phyloP scores from a whole-genome alignment of 192 early-diverging fungal genomes.

The Backusella australiensis region DNA sequence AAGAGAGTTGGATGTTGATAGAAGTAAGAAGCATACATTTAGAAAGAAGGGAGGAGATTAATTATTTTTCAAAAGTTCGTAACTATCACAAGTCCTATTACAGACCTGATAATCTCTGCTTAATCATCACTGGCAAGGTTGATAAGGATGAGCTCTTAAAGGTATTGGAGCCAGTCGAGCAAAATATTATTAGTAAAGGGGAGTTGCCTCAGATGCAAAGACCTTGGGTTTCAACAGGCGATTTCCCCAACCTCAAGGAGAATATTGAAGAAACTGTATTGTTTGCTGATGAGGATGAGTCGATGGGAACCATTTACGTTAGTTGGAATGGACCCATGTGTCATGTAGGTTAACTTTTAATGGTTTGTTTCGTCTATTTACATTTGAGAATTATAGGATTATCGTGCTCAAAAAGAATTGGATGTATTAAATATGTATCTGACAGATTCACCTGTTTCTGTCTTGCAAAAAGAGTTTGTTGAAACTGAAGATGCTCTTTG shows the following conservation, averaged over 20 bases:
- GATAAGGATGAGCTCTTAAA: constrained; percentile 40
- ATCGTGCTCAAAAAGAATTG: constrained; percentile 28
- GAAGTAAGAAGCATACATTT: constrained; percentile 39
- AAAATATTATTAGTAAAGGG: constrained; percentile 50
- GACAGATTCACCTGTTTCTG: constrained; percentile 55
- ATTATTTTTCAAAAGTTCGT: constrained; percentile 23
- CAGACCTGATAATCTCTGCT: constrained; percentile 59
- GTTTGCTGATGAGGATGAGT: constrained; percentile 63
- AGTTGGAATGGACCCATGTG: constrained; percentile 54
- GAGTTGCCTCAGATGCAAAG: constrained; percentile 46
- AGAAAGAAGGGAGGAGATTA: not conserved
- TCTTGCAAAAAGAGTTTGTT: constrained; percentile 59
- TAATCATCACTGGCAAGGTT: constrained; percentile 55
- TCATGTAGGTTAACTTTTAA: constrained; percentile 34
- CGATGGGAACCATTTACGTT: constrained; percentile 52
- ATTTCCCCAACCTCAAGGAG: constrained; percentile 40
- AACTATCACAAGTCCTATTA: constrained; percentile 57
- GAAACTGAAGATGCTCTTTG: constrained; percentile 61
- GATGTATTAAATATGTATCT: constrained; percentile 43
- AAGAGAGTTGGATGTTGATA: constrained; percentile 53
- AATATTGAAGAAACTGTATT: constrained; percentile 44
- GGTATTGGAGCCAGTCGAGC: constrained; percentile 48
- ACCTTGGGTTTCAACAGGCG: constrained; percentile 55
- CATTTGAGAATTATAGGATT: constrained; percentile 15
- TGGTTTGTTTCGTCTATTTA: not conserved